phyloP scores from a whole-genome alignment of 768 basidiomycete species.

The Lepiota venenata region DNA sequence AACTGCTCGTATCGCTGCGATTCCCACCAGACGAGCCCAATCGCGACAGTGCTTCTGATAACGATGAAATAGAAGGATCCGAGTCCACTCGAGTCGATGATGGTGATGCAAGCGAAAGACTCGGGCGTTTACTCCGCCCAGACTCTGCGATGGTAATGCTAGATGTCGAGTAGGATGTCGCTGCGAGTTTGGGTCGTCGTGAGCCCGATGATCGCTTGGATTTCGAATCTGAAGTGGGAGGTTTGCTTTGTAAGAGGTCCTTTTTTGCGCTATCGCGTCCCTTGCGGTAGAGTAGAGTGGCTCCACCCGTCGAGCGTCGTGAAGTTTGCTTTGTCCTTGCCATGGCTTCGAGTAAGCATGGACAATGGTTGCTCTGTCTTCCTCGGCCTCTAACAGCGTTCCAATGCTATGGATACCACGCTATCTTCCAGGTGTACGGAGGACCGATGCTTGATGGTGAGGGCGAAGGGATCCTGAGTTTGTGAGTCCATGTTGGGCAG shows the following conservation, averaged over 20 bases:
- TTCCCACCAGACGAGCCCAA: neutral
- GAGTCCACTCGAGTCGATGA: no score
- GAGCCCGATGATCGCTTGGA: neutral
- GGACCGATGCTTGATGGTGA: no score
- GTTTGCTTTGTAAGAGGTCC: neutral
- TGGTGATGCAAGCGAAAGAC: neutral
- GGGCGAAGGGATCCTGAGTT: no score
- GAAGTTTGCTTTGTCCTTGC: slow-evolving; percentile 6
- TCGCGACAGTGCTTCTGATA: neutral
- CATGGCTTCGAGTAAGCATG: neutral
- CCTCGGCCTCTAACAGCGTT: no score
- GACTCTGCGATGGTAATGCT: neutral
- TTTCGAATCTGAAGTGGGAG: neutral
- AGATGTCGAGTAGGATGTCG: neutral
- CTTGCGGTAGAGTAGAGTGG: slow-evolving; percentile 1
- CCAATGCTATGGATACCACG: no score
- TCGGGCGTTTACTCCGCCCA: neutral
- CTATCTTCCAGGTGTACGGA: no score
- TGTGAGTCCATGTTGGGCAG: no score
- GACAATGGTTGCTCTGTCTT: no score
- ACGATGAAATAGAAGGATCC: neutral
- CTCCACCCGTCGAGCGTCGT: neutral
- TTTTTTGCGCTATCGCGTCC: neutral
- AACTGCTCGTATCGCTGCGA: no score
- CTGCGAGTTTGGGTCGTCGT: neutral